These are phyloP conservation scores for Umbelopsis isabellina DNA, from an alignment of 192 early-diverging fungal genomes.

Conservation along the genomic window DNA sequence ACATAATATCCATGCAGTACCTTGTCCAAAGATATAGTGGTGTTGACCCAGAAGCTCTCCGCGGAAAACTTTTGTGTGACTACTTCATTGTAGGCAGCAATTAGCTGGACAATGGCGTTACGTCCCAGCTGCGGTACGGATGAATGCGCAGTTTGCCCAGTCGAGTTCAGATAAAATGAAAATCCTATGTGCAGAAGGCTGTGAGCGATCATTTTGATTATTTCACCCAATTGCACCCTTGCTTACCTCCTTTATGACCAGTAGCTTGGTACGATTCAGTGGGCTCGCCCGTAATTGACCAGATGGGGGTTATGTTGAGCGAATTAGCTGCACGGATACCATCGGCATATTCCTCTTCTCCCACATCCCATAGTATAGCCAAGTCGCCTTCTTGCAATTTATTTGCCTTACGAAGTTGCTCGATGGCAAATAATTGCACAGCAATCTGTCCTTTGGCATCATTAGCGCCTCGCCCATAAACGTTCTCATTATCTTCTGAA, in stretches of 20 bases:
- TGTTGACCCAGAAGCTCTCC: constrained; percentile 1
- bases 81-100: constrained; percentile 1
- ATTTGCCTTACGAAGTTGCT: constrained; percentile 49
- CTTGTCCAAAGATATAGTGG: constrained; percentile 14
- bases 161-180: constrained; percentile 5
- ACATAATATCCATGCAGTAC: neutral
- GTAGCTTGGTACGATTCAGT: constrained; percentile 49
- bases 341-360: constrained; percentile 55
- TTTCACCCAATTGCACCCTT: constrained; percentile 28
- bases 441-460: constrained; percentile 57
- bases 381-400: constrained; percentile 52
- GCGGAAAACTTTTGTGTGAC: neutral
- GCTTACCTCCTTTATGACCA: constrained; percentile 52
- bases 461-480: constrained; percentile 46
- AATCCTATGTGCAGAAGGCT: neutral
- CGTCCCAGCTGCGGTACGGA: constrained; percentile 7
- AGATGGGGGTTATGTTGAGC: constrained; percentile 38
- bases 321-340: constrained; percentile 53
- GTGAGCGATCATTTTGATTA: neutral
- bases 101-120: constrained; percentile 8
- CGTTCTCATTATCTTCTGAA: constrained; percentile 45
- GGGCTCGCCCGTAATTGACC: constrained; percentile 46
- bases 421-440: constrained; percentile 48
- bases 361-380: constrained; percentile 54
- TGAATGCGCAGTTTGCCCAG: neutral